Evolutionary conservation across 2,329 filamentous ascomycete genomes (phyloP).

Genomic region (Fusarium camptoceras): DNA sequence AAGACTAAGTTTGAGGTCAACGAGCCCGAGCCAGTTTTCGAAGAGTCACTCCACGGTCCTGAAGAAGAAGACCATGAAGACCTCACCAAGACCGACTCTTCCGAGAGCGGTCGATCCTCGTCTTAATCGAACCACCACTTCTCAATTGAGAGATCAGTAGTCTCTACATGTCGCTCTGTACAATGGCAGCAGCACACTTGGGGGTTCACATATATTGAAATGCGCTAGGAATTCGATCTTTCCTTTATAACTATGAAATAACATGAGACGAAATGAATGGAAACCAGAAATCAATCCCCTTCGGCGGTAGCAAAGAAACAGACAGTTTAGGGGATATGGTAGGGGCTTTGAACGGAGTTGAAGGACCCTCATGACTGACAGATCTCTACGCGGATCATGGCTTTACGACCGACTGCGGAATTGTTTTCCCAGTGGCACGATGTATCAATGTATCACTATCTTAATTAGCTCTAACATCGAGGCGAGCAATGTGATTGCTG

Average conservation of each 20-base stretch:
- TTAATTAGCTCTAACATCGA: conserved; percentile 23
- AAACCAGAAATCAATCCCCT: conserved; percentile 29
- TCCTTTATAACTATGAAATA: conserved; percentile 39
- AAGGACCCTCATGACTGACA: conserved; percentile 44
- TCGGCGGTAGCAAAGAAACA: conserved; percentile 7
- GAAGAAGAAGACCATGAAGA: conserved; percentile 67
- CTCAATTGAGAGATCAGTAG: conserved; percentile 32
- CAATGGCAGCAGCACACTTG: conserved; percentile 15
- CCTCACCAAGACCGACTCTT: conserved; percentile 67
- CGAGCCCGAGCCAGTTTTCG: conserved; percentile 91
- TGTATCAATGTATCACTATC: conserved; percentile 51
- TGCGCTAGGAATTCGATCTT: conserved; percentile 31
- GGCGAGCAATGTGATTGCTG: conserved; percentile 21
- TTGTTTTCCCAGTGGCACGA: conserved; percentile 31
- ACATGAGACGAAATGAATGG: conserved; percentile 47
- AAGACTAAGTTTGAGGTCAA: conserved; percentile 97
- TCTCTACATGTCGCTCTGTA: conserved; percentile 50
- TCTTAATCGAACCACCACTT: conserved; percentile 55
- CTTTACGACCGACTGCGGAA: conserved; percentile 33
- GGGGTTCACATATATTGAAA: conserved; percentile 41
- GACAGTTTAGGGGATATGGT: conserved; percentile 10
- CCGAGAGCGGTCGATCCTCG: conserved; percentile 70
- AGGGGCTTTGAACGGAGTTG: conserved; percentile 39
- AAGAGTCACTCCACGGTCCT: conserved; percentile 84
- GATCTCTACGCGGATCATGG: conserved; percentile 42